Conservation (phyloP, 345 rosid genomes). For the Geranium rotundifolium region DNA sequence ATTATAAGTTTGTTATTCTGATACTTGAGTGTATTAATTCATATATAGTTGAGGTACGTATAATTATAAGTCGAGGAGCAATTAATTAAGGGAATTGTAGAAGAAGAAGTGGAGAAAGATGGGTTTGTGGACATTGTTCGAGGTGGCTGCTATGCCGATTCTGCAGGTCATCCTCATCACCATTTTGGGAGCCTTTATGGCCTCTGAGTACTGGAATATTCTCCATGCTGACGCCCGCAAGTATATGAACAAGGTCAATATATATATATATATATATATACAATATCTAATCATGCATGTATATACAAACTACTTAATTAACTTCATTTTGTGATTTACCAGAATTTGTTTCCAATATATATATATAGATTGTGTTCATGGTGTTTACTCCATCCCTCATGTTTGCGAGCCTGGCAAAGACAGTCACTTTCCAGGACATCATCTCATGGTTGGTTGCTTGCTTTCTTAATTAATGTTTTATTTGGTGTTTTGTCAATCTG, state of each 20-base stretch:
- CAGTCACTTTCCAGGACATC: constrained; percentile 76
- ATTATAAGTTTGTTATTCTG: no score
- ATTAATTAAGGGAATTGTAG: no score
- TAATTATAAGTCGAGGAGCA: no score
- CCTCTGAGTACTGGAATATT: constrained; percentile 50
- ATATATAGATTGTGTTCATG: constrained; percentile 69
- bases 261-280: no score
- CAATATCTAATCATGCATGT: no score
- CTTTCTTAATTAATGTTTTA: no score
- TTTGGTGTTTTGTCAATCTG: no score
- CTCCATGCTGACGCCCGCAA: constrained; percentile 47
- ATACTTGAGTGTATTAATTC: no score
- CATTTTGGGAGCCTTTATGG: constrained; percentile 68
- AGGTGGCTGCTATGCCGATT: constrained; percentile 80
- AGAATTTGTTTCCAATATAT: no score
- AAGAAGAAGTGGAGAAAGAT: constrained; percentile 25
- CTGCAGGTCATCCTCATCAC: constrained; percentile 70
- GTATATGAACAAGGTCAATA: constrained; percentile 65
- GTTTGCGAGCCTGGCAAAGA: constrained; percentile 72
- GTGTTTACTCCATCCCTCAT: constrained; percentile 76
- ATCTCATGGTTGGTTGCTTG: constrained; percentile 52
- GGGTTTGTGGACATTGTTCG: constrained; percentile 86
- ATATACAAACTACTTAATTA: no score
- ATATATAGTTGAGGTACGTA: no score
- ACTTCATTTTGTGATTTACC: no score